Base-by-base conservation (phyloP, 129 eudicot genomes). In the Pulicaria dysenterica region DNA sequence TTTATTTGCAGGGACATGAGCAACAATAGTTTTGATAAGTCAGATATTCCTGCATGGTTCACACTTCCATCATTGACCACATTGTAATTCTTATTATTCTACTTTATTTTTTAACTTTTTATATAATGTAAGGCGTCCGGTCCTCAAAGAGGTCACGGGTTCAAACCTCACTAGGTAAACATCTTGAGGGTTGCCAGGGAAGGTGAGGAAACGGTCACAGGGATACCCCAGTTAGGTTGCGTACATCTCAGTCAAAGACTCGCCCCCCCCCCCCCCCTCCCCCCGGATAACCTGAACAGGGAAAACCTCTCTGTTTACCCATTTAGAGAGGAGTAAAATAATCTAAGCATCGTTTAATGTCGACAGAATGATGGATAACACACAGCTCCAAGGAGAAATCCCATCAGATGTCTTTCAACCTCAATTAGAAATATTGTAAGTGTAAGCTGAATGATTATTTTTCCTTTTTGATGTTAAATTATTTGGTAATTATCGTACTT, bases 1-100 rank as follows among this genome's bases (percentile, higher is more conserved):
- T 37, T 34, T 13, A 67, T 78, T 76, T 84, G 72, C 93, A 94
- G 98, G 96, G 98, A 90, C 76, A 76, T 94, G 96, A 90, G 98
- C 89, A 94, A 94, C 64, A 94, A 94, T 53, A 89, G 87, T 75
- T 94, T 94, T 36, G 72, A 66, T 17, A 59, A 74, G 38, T 75
- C 96, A 46, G 74, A 72, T 47, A 75, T 81, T 81, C 98, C 98
- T 51, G 6, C 72, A 57, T 95, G 96, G 99, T 75, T 95, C 61
- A 63, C 89, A 73, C 77, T 86, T 68, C 85, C 58, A 69, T 75
- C 90, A 58, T 74, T 95, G 85, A 95, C 85, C 10, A 90, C 99
- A 86, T 34, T 95, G 99, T 94, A 83, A 60, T 59, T 10, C 74
- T 81, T 74, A 61, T 78, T 72, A 72, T 64, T 73, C 69, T 74